A percentile compares a stretch with the other conserved stretches of the same genome.
Conservation (phyloP, 345 rosid species). For the Ceriops zippeliana region DNA sequence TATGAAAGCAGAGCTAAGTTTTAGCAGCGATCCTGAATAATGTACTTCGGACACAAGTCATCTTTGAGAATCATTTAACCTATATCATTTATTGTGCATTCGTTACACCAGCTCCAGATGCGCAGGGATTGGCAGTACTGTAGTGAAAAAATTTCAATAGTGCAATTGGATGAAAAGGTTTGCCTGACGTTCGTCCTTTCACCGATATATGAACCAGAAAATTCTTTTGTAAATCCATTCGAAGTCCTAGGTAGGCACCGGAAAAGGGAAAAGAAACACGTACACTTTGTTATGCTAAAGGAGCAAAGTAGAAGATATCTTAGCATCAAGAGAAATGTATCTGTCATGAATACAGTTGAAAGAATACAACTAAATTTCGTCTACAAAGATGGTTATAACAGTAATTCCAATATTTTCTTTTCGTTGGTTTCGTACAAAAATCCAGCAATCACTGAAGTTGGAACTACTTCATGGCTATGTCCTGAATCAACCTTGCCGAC, state of each 20-base stretch:
- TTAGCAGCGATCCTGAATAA: conserved; percentile 15
- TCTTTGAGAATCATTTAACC: neutral
- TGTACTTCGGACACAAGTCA: neutral
- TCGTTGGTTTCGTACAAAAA: conserved; percentile 24
- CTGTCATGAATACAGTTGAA: conserved; percentile 16
- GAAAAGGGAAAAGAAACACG: too few species aligned
- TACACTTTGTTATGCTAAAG: too few species aligned
- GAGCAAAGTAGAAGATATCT: neutral
- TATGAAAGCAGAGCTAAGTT: conserved; percentile 20
- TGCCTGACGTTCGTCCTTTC: too few species aligned
- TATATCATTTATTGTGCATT: neutral
- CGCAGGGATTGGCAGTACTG: too few species aligned
- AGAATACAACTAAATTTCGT: conserved; percentile 24
- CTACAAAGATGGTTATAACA: conserved; percentile 21
- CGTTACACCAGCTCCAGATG: neutral
- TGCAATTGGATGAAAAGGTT: too few species aligned
- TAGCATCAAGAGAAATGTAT: conserved; percentile 11
- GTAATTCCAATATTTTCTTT: conserved; percentile 11
- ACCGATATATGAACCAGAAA: too few species aligned
- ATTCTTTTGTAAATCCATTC: too few species aligned
- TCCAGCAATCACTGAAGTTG: conserved; percentile 16
- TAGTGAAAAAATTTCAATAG: too few species aligned
- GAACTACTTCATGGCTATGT: conserved; percentile 17
- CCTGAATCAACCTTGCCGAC: conserved; percentile 22
- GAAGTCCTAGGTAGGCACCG: too few species aligned